phyloP scores from a whole-genome alignment of 2,329 filamentous ascomycete genomes.

The Tolypocladium sp. region DNA sequence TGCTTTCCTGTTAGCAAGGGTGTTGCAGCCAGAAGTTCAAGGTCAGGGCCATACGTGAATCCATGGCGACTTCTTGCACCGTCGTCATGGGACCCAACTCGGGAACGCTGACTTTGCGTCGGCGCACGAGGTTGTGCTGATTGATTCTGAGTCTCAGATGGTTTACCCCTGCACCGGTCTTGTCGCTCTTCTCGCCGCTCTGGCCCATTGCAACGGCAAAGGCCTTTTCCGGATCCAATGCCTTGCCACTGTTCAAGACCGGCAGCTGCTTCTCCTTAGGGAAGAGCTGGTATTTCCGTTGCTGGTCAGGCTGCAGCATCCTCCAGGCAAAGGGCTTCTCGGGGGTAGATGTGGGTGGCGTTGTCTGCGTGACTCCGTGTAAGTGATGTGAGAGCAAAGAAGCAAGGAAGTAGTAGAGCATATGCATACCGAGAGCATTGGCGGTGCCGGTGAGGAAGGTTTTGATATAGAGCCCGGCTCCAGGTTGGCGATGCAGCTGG shows the following conservation, averaged over 20 bases:
- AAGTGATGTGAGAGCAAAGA: neutral
- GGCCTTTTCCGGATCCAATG: conserved; percentile 41
- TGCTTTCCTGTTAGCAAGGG: conserved; percentile 15
- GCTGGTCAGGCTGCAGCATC: conserved; percentile 44
- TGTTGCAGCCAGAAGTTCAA: neutral
- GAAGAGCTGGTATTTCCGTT: conserved; percentile 53
- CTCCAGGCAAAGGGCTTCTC: conserved; percentile 48
- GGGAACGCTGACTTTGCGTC: conserved; percentile 55
- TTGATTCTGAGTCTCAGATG: conserved; percentile 45
- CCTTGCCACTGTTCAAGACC: conserved; percentile 30
- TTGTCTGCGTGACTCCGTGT: neutral
- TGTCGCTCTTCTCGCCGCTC: conserved; percentile 31
- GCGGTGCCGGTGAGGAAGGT: conserved; percentile 34
- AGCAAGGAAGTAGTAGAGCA: neutral
- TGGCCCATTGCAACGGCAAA: conserved; percentile 31
- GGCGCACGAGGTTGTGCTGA: conserved; percentile 45
- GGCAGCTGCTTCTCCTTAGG: conserved; percentile 40
- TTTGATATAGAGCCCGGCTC: conserved; percentile 43
- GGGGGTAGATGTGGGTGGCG: conserved; percentile 8
- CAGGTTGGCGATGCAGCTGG: conserved; percentile 44
- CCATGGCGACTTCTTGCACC: conserved; percentile 58
- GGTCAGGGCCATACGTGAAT: conserved; percentile 50
- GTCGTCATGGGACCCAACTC: conserved; percentile 61
- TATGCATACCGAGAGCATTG: conserved; percentile 33
- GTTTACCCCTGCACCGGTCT: conserved; percentile 23